Conservation (phyloP, 1,284 basidiomycete species). For the Phellopilus nigrolimitatus region DNA sequence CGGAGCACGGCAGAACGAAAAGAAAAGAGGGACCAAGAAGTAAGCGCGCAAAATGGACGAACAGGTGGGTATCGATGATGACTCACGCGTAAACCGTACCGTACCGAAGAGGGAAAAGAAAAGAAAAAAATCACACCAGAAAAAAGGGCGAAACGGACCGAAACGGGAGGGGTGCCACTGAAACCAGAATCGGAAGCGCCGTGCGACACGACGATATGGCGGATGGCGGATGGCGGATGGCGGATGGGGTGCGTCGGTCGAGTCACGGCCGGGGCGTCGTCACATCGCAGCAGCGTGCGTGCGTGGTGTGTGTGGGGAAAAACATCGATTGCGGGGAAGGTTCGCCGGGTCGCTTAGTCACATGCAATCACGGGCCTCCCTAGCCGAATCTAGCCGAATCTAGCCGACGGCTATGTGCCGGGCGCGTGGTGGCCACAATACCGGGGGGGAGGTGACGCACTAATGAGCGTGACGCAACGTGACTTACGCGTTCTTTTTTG, state of each 20-base stretch:
- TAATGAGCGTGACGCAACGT: background rate
- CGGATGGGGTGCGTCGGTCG: background rate
- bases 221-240: background rate
- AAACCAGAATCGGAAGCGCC: too few relatives aligned
- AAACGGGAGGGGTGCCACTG: too few relatives aligned
- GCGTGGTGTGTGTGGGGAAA: background rate
- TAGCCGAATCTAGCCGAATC: background rate
- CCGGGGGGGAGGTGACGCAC: too few relatives aligned
- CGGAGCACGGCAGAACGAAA: too few relatives aligned
- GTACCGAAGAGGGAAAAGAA: background rate
- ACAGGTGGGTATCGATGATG: too few relatives aligned
- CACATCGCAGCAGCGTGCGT: background rate
- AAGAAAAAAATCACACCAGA: background rate
- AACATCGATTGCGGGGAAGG: constrained; percentile 10
- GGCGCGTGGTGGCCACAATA: too few relatives aligned
- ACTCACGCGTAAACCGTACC: too few relatives aligned
- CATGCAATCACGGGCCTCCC: background rate
- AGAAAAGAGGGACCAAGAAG: too few relatives aligned
- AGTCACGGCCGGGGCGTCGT: too few relatives aligned
- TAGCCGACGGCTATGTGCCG: background rate
- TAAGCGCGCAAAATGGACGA: too few relatives aligned
- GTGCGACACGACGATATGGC: too few relatives aligned
- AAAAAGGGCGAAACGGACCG: background rate
- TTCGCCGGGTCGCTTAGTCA: background rate
- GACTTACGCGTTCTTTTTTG: background rate